Conservation (phyloP, 768 basidiomycete species). For the Termitomyces eurrhizus region DNA sequence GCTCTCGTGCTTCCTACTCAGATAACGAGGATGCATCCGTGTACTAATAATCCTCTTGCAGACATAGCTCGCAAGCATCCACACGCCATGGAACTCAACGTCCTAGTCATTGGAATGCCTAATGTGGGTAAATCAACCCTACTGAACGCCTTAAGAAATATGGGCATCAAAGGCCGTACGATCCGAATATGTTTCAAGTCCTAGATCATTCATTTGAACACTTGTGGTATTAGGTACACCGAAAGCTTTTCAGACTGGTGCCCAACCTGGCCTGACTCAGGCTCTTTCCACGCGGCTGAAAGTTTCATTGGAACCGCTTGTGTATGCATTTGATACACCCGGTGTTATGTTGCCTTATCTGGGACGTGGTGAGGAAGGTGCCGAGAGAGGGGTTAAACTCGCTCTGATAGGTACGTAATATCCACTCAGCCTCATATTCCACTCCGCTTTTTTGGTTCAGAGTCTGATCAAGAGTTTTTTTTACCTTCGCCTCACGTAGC, state of each 20-base stretch:
- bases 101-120: conserved; percentile 97
- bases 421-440: conserved; percentile 1
- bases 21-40: neutral
- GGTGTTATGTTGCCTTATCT: conserved; percentile 97
- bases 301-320: conserved; percentile 71
- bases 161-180: conserved; percentile 85
- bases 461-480: conserved; percentile 11
- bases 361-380: conserved; percentile 78
- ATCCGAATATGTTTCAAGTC: conserved; percentile 5
- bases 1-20: conserved; percentile 12
- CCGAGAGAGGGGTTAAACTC: conserved; percentile 90
- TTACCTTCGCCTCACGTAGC: conserved; percentile 40
- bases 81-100: conserved; percentile 74
- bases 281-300: conserved; percentile 87
- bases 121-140: conserved; percentile 97
- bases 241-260: conserved; percentile 87
- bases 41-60: conserved; percentile 23
- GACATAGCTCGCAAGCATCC: conserved; percentile 68
- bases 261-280: conserved; percentile 88
- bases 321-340: conserved; percentile 95
- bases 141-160: conserved; percentile 83
- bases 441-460: conserved; percentile 16
- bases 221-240: conserved; percentile 51
- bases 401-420: conserved; percentile 81
- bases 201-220: conserved; percentile 6